These are phyloP conservation scores for Pyrenochaeta sp. DNA, from an alignment of 2,329 filamentous ascomycete species.

Conservation along the genomic window DNA sequence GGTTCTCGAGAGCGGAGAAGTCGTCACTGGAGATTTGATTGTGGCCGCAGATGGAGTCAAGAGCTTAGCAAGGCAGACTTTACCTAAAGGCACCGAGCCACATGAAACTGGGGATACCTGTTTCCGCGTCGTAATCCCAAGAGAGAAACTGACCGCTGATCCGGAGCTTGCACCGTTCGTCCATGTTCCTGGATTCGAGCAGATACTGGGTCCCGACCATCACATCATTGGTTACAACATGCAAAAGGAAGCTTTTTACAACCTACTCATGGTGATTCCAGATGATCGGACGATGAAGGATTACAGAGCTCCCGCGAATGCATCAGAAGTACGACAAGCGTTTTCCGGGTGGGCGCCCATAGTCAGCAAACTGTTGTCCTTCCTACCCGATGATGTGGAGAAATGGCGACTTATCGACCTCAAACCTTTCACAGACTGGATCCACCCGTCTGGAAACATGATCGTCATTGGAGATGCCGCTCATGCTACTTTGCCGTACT, in stretches of 20 bases:
- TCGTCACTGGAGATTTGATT: neutral
- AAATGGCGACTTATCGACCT: conserved; percentile 69
- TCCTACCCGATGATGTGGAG: conserved; percentile 5
- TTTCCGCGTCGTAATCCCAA: conserved; percentile 1
- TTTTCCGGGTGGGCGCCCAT: conserved; percentile 71
- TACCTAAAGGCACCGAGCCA: neutral
- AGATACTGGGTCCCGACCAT: conserved; percentile 46
- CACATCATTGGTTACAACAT: conserved; percentile 51
- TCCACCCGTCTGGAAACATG: conserved; percentile 42
- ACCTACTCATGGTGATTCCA: conserved; percentile 56
- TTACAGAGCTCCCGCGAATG: conserved; percentile 49
- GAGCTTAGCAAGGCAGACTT: neutral
- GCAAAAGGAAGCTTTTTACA: conserved; percentile 60
- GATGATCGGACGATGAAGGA: conserved; percentile 1
- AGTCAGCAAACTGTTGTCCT: conserved; percentile 4
- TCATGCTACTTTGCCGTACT: conserved; percentile 37
- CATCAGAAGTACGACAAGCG: conserved; percentile 65
- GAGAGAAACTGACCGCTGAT: conserved; percentile 53
- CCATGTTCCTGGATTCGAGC: conserved; percentile 5
- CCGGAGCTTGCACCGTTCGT: conserved; percentile 6
- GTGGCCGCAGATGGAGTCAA: neutral
- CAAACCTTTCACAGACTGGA: conserved; percentile 66
- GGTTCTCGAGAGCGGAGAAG: neutral
- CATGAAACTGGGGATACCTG: conserved; percentile 4
- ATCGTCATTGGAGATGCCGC: conserved; percentile 33